phyloP scores from a whole-genome alignment of 805 yeast genomes.

The Maudiozyma turicensis region DNA sequence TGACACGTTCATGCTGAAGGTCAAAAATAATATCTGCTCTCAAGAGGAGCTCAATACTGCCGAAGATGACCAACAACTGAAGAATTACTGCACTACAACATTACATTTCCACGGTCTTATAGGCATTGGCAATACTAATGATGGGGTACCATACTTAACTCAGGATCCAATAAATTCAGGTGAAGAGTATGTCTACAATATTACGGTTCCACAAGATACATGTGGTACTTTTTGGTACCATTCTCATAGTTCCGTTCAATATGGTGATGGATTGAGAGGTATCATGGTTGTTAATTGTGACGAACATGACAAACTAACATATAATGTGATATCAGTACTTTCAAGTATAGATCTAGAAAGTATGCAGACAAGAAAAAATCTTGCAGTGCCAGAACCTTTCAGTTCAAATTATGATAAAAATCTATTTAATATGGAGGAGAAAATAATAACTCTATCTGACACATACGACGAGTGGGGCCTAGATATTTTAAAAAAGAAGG shows the following conservation, averaged over 20 bases:
- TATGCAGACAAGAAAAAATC: background rate
- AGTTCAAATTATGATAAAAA: constrained; percentile 21
- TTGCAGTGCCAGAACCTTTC: background rate
- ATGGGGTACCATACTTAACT: constrained; percentile 37
- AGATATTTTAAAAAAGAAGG: constrained; percentile 27
- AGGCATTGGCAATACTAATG: constrained; percentile 37
- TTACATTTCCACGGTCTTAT: constrained; percentile 47
- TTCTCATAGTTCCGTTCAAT: constrained; percentile 41
- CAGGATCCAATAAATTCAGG: constrained; percentile 67
- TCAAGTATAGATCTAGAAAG: background rate
- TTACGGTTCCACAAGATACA: constrained; percentile 34
- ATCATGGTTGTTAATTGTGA: constrained; percentile 45
- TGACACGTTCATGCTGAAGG: constrained; percentile 13
- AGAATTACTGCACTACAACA: constrained; percentile 26
- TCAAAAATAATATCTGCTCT: constrained; percentile 17
- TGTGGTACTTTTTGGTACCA: constrained; percentile 53
- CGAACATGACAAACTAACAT: constrained; percentile 30
- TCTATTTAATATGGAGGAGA: constrained; percentile 36
- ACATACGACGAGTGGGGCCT: constrained; percentile 45
- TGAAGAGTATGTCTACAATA: constrained; percentile 42
- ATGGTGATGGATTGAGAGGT: constrained; percentile 44
- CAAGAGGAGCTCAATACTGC: constrained; percentile 19
- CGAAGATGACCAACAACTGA: constrained; percentile 10
- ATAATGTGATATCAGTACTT: constrained; percentile 10
- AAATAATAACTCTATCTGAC: constrained; percentile 48